Evolutionary conservation across 106 monocot genomes (phyloP).

Genomic region (Dendrobium chrysotoxum): DNA sequence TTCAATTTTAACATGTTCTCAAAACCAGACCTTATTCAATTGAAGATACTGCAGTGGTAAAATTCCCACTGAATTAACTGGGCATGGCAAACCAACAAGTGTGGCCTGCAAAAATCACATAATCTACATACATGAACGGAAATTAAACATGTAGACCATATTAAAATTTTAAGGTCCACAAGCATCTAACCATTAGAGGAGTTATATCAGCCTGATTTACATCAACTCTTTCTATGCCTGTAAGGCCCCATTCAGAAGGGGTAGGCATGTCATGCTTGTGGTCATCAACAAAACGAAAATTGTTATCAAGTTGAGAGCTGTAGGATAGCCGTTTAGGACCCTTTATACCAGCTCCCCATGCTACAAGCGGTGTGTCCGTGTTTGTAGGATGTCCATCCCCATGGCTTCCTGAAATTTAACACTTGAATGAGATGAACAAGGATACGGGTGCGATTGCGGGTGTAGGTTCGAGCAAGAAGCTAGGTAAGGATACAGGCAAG

Average conservation of each 20-base stretch:
- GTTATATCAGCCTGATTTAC: slow-evolving; percentile 97
- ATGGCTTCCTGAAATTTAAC: slow-evolving; percentile 69
- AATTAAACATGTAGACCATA: not conserved
- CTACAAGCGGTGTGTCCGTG: slow-evolving; percentile 87
- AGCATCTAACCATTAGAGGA: slow-evolving; percentile 64
- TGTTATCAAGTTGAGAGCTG: slow-evolving; percentile 37
- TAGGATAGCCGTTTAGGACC: slow-evolving; percentile 37
- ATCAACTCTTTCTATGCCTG: slow-evolving; percentile 65
- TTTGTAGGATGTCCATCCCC: slow-evolving; percentile 94
- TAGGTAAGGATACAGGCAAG: no score
- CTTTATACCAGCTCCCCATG: slow-evolving; percentile 87
- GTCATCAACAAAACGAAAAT: slow-evolving; percentile 71
- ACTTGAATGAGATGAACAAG: not conserved
- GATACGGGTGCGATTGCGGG: no score
- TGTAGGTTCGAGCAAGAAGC: no score
- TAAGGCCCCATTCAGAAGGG: slow-evolving; percentile 62
- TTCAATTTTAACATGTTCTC: not conserved
- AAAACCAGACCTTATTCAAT: slow-evolving; percentile 51
- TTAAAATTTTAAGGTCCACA: not conserved
- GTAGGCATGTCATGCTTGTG: slow-evolving; percentile 75
- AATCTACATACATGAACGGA: not conserved
- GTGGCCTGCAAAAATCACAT: slow-evolving; percentile 53
- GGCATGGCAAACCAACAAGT: slow-evolving; percentile 85
- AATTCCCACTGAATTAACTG: slow-evolving; percentile 87
- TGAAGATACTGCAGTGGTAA: slow-evolving; percentile 64